These are phyloP conservation scores for Marchantia paleacea DNA, from an alignment of 225 moss, liverwort and hornwort genomes.

Conservation along the genomic window DNA sequence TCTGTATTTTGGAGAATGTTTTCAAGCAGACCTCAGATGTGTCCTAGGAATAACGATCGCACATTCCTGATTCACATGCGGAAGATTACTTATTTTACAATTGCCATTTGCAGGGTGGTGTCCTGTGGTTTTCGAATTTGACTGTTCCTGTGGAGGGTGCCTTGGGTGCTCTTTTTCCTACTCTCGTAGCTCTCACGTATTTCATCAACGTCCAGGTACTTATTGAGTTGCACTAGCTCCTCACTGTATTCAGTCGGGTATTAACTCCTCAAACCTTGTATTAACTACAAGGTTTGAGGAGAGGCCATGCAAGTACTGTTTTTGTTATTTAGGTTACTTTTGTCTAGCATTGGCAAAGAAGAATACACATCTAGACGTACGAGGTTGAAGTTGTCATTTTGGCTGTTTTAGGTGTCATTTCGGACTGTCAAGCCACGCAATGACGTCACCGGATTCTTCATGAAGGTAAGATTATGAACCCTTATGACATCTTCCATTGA, in stretches of 20 bases:
- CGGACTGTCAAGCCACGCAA: conserved; percentile 71
- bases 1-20: background rate
- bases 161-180: conserved; percentile 82
- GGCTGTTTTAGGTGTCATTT: conserved; percentile 69
- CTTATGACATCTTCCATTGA: background rate
- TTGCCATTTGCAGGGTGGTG: conserved; percentile 64
- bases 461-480: conserved; percentile 58
- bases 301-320: background rate
- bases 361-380: background rate
- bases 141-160: conserved; percentile 90
- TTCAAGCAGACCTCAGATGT: no score
- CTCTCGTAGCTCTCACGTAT: conserved; percentile 77
- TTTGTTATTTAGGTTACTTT: background rate
- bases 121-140: conserved; percentile 85
- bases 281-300: background rate
- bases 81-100: background rate
- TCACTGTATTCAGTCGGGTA: background rate
- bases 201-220: conserved; percentile 81
- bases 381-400: background rate
- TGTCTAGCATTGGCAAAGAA: background rate
- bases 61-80: background rate
- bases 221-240: background rate
- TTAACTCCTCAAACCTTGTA: no score
- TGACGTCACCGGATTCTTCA: conserved; percentile 68
- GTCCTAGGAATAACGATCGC: background rate